phyloP scores from a whole-genome alignment of 148 eudicot genomes.

The Chenopodium quinoa region DNA sequence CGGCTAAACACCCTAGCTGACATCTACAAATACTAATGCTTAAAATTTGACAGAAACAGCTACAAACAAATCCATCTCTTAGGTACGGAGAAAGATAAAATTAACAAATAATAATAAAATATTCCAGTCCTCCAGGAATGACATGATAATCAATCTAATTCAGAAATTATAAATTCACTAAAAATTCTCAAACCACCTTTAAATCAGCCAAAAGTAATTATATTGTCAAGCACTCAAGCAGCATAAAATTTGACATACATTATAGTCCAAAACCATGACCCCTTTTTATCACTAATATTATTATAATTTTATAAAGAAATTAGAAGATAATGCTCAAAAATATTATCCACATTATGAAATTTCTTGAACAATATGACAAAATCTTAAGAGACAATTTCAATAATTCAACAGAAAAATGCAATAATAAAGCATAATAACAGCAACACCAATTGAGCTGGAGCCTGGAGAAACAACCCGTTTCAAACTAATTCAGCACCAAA shows the following conservation, averaged over 20 bases:
- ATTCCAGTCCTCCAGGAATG: too few relatives aligned
- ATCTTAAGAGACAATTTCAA: not conserved
- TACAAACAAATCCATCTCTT: not conserved
- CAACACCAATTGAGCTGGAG: not conserved
- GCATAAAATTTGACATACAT: not conserved
- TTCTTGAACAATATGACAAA: constrained; percentile 2
- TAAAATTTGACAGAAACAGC: not conserved
- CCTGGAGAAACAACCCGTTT: not conserved
- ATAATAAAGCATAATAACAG: not conserved
- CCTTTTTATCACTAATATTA: not conserved
- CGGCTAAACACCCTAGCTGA: too few relatives aligned
- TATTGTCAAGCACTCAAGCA: too few relatives aligned
- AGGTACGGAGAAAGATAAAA: too few relatives aligned
- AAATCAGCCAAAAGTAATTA: too few relatives aligned
- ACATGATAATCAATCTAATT: too few relatives aligned
- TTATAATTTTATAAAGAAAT: not conserved
- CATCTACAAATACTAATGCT: not conserved
- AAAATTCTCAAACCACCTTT: too few relatives aligned
- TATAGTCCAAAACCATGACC: not conserved
- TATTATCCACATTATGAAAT: not conserved
- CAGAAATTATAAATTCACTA: too few relatives aligned
- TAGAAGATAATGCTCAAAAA: constrained; percentile 6
- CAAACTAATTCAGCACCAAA: not conserved
- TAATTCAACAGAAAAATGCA: not conserved
- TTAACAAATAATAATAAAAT: too few relatives aligned